phyloP scores from a whole-genome alignment of 2,329 filamentous ascomycete species.

The Cryphonectria naterciae region DNA sequence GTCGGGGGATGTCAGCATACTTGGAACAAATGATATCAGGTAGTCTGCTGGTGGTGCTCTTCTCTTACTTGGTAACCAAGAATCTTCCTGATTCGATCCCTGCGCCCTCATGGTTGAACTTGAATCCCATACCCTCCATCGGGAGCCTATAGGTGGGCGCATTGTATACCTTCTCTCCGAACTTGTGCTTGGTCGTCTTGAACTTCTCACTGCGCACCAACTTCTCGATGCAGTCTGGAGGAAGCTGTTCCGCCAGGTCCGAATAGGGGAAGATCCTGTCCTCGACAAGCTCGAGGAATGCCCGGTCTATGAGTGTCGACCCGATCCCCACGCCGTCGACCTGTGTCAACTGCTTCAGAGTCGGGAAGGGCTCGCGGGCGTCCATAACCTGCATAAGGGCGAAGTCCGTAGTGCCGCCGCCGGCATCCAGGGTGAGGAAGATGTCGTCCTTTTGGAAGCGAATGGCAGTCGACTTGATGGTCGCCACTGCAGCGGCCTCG shows the following conservation, averaged over 20 bases:
- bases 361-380: constrained; percentile 34
- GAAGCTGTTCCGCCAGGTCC: constrained; percentile 41
- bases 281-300: constrained; percentile 46
- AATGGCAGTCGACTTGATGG: constrained; percentile 47
- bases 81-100: constrained; percentile 47
- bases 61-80: constrained; percentile 43
- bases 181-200: constrained; percentile 45
- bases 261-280: constrained; percentile 42
- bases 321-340: constrained; percentile 53
- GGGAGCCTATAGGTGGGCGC: constrained; percentile 46
- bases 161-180: constrained; percentile 49
- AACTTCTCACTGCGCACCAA: constrained; percentile 46
- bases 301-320: constrained; percentile 49
- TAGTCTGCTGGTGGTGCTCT: too few species aligned
- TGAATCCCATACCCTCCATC: constrained; percentile 48
- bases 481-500: constrained; percentile 52
- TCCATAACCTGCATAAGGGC: constrained; percentile 48
- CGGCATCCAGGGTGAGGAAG: constrained; percentile 50
- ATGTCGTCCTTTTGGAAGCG: constrained; percentile 43
- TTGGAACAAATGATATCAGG: constrained; percentile 10
- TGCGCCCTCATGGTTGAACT: constrained; percentile 43
- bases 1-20: constrained; percentile 2
- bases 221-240: constrained; percentile 41
- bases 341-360: constrained; percentile 38
- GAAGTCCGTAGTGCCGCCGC: constrained; percentile 52